These are phyloP conservation scores for Rosa hybrid DNA, from an alignment of 331 rosid species.

Conservation along the genomic window DNA sequence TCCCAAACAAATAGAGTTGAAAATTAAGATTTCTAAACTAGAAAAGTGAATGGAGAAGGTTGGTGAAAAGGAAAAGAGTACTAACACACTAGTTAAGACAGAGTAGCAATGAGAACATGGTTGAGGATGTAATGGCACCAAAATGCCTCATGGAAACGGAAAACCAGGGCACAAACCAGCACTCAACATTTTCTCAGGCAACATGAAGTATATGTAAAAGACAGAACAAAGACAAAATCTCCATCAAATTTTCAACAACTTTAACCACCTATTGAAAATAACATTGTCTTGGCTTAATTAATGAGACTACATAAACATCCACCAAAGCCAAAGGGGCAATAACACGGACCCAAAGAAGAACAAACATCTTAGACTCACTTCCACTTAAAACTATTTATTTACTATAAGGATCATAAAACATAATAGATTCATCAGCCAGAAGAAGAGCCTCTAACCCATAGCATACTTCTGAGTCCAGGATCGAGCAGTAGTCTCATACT, in stretches of 20 bases:
- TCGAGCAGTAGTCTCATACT: slow-evolving; percentile 68
- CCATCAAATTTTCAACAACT: not conserved
- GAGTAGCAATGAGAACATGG: not conserved
- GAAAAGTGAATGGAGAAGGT: not conserved
- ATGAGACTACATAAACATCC: not conserved
- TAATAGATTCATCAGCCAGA: slow-evolving; percentile 7
- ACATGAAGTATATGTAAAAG: not conserved
- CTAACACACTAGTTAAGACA: not conserved
- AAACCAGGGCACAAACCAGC: not conserved
- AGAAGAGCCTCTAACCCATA: slow-evolving; percentile 50
- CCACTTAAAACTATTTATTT: slow-evolving; percentile 38
- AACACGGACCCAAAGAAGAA: slow-evolving; percentile 2
- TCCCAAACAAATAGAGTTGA: not conserved
- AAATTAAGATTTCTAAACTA: not conserved
- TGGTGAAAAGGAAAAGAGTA: not conserved
- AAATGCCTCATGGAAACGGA: not conserved
- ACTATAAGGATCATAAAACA: slow-evolving; percentile 30
- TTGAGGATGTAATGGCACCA: not conserved
- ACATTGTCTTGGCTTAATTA: not conserved
- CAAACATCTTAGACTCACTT: slow-evolving; percentile 10
- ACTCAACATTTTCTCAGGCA: not conserved
- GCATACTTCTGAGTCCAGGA: slow-evolving; percentile 86
- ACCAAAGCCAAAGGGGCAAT: not conserved
- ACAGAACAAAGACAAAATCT: not conserved
- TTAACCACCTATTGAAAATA: slow-evolving; percentile 6